Base-by-base conservation (phyloP, 257 asterid genomes). In the Knoxia roxburghii region DNA sequence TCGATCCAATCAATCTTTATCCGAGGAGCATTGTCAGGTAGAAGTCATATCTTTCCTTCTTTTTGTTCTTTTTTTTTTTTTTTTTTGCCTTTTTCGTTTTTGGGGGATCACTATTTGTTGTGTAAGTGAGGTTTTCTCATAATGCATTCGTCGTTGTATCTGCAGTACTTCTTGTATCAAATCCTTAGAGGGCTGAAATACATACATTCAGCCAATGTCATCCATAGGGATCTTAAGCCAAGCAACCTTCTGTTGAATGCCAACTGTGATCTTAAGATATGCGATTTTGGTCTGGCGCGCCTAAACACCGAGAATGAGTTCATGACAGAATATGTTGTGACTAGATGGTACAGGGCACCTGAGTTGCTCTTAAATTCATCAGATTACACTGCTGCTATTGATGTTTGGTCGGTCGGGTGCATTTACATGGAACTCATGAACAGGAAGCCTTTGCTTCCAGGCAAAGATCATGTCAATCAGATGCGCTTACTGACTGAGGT, bases 271-370 rank as follows among this genome's bases (percentile, higher is more conserved):
- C 96, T 94, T 54, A 94, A 94, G 82, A 94, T 94, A 60, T 84
- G 95, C 64, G 99, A 94, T 64, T 94, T 94, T 50, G 99, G 99
- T 20, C 96, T 94, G 9, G 99, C 99, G 1, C 87, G 97, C n/a
- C 80, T 87, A 27, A 90, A 83, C 81, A 27, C 83, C 0, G 96
- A 94, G 54, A 90, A 84, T 35, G 97, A 88, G 53, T 79, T 76
- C 84, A 94, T 94, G 99, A 94, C 99, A 1, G 99, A 94, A 64
- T 94, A 94, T 61, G 99, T 94, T 24, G 99, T 94, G 59, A 94
- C 99, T n/a, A 76, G 99, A 68, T 90, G 99, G 99, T 94, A 94
- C 77, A 83, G 99, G 73, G 99, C 99, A 17, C 99, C 99, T 0
- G 99, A 94, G 81, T 74, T 94, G 72, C 72, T 94, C 68, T 72